Evolutionary conservation across 2,329 filamentous ascomycete species (phyloP).

Genomic region (Tympanopsis confertula): DNA sequence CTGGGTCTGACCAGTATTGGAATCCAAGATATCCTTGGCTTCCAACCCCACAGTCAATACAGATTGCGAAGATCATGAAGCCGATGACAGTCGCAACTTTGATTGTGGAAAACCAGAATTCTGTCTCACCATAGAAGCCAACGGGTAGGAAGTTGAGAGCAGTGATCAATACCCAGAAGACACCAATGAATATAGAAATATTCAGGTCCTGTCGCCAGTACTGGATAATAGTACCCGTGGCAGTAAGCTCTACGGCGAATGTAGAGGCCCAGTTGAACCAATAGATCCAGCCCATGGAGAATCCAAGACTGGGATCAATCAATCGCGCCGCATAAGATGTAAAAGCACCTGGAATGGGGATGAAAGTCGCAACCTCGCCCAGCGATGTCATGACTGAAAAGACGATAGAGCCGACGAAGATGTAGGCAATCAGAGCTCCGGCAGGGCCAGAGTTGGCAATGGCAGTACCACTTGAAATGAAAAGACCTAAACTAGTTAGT

Average conservation of each 20-base stretch:
- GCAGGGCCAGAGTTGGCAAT: slow-evolving; percentile 53
- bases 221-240: slow-evolving; percentile 41
- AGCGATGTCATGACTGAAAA: slow-evolving; percentile 35
- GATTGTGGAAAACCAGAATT: slow-evolving; percentile 44
- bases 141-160: slow-evolving; percentile 40
- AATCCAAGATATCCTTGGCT: slow-evolving; percentile 40
- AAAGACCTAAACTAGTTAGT: too few relatives aligned
- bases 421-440: slow-evolving; percentile 55
- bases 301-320: slow-evolving; percentile 42
- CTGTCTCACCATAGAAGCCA: slow-evolving; percentile 44
- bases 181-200: slow-evolving; percentile 40
- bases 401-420: slow-evolving; percentile 60
- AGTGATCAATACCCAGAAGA: slow-evolving; percentile 41
- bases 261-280: slow-evolving; percentile 47
- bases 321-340: slow-evolving; percentile 44
- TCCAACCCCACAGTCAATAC: slow-evolving; percentile 40
- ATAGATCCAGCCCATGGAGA: slow-evolving; percentile 51
- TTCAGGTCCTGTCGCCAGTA: slow-evolving; percentile 37
- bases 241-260: slow-evolving; percentile 40
- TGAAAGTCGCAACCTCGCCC: slow-evolving; percentile 28
- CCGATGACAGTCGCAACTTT: slow-evolving; percentile 42
- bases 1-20: slow-evolving; percentile 37
- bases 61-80: slow-evolving; percentile 44
- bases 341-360: slow-evolving; percentile 45
- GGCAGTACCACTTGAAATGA: slow-evolving; percentile 54